Conservation (phyloP, 345 rosid species). For the Laguncularia racemosa region DNA sequence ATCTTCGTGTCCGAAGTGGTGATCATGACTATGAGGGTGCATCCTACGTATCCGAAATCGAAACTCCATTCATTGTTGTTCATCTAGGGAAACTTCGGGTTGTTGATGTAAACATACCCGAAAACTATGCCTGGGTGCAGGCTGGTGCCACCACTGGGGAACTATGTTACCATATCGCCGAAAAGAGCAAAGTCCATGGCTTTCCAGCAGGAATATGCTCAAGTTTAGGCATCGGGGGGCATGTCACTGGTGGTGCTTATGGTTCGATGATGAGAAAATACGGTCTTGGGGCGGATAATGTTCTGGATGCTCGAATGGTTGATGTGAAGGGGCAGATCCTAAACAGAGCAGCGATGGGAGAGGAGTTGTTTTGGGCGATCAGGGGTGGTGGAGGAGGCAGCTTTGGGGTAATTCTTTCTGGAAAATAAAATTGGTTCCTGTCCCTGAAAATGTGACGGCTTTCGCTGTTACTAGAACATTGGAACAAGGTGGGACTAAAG, state of each 20-base stretch:
- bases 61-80: conserved; percentile 20
- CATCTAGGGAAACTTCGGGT: conserved; percentile 40
- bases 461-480: conserved; percentile 22
- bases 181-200: conserved; percentile 34
- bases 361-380: conserved; percentile 58
- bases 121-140: conserved; percentile 37
- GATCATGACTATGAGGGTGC: conserved; percentile 27
- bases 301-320: conserved; percentile 40
- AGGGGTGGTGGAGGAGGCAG: conserved; percentile 54
- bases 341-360: conserved; percentile 35
- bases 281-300: conserved; percentile 44
- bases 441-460: conserved; percentile 35
- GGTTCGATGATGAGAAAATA: conserved; percentile 46
- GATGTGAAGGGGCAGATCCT: conserved; percentile 37
- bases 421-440: conserved; percentile 35
- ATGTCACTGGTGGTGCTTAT: conserved; percentile 50
- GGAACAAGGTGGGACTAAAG: conserved; percentile 16
- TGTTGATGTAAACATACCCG: conserved; percentile 23
- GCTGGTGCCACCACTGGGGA: conserved; percentile 55
- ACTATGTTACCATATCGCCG: conserved; percentile 30
- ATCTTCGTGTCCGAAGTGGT: conserved; percentile 20
- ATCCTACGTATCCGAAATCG: conserved; percentile 19
- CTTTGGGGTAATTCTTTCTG: conserved; percentile 41
- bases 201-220: conserved; percentile 40
- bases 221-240: conserved; percentile 40